Base-by-base conservation (phyloP, 495 filamentous ascomycete species). In the Cercophora scortea region DNA sequence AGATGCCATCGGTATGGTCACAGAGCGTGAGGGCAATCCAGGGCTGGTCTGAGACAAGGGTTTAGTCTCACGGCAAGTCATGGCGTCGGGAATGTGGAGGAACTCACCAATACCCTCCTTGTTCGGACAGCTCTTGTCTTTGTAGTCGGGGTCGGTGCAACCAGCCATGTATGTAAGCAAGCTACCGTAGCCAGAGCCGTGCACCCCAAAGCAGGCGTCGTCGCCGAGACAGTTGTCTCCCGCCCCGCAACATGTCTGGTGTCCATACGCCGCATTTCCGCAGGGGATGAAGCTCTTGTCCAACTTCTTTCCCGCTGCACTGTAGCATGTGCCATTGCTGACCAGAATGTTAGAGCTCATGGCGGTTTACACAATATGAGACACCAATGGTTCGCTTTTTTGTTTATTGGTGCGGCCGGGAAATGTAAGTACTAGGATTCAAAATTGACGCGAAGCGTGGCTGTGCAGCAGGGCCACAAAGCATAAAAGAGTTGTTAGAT, bases 311-410 rank as follows among this genome's bases (percentile, higher is more conserved):
- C 61, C 61, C 1, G 61, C 46, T 6, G 53, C 52, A 3, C 52
- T 50, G 45, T 64, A 64, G 48, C 61, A 64, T 5, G 61, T 64
- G 44, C 61, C 61, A 42, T 61, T 64, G 42, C 55, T 59, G 47
- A 64, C 34, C 6, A 54, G 47, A 32, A 61, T 64, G 42, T 64
- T 55, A 7, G 36, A 38, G 36, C 36, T 38, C 36, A 38, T 38
- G 13, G 9, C 13, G 13, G 36, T 7, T 38, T 13, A 13, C 8
- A 8, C 36, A 38, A 38, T 13, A 7, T 38, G 36, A 13, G 13
- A 38, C 9, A 38, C 10, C 9, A 3, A 2, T 7, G 7, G 36
- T 38, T 38, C 3, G 36, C 13, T 38, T 10, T 2, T 13, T 11
- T 11, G n/a, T n/a, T n/a, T n/a, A n/a, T n/a, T n/a, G n/a, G n/a